Base-by-base conservation (phyloP, 495 filamentous ascomycete species). In the Penicillium bovifimosum region DNA sequence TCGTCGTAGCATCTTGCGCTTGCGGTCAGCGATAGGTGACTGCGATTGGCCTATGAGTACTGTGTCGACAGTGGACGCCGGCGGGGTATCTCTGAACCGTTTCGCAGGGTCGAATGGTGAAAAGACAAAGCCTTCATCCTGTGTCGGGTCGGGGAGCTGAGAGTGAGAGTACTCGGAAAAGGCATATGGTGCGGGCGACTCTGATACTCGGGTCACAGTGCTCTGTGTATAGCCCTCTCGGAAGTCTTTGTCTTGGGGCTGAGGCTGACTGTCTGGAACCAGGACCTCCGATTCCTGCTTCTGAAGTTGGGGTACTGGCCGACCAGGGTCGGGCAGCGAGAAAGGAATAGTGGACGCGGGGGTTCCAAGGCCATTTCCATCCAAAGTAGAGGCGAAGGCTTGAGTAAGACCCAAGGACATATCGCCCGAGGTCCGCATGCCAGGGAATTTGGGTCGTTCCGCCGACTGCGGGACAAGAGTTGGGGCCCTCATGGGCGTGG, bases 341-440 rank as follows among this genome's bases (percentile, higher is more conserved):
- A 64, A 62, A 0, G 56, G 62, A 32, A 85, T 78, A 13, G 73
- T 72, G 27, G 76, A 74, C 39, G 75, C 77, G 43, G 48, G 61
- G 46, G 58, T 63, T 28, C 60, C 60, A 5, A 60, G 56, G 24
- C 74, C 59, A 39, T 80, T 82, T 29, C 87, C 81, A 42, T 84
- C 87, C 80, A 96, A 85, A 2, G 91, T 96, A 24, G 88, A 90
- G n/a, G 87, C 86, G 65, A 96, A 96, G 46, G 90, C 88, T 64
- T 96, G 91, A 5, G 90, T 96, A 43, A 96, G 76, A 36, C 90
- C 88, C 50, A 95, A 80, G 33, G 84, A 80, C 24, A 75, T 75
- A 53, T 73, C 73, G 14, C 71, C 69, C 5, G 73, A 70, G 24
- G 75, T 66, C 13, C 76, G 75, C 29, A 85, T 68, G 2, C 79